These are phyloP conservation scores for Teratosphaeria pseudoeucalypti DNA, from an alignment of 2,329 filamentous ascomycete species.

Conservation along the genomic window DNA sequence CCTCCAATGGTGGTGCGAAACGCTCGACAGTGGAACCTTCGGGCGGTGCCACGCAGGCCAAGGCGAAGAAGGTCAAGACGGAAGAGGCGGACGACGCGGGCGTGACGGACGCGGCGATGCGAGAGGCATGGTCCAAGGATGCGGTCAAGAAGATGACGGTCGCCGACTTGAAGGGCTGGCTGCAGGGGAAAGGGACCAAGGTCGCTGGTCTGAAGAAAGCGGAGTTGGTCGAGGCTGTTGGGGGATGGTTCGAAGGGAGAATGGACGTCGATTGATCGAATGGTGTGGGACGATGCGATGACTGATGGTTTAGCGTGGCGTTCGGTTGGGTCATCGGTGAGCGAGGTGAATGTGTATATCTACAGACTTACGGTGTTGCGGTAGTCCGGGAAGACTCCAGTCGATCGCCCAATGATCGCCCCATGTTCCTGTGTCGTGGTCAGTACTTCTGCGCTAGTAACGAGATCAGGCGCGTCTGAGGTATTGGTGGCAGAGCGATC, in stretches of 20 bases:
- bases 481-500: no score
- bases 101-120: conserved; percentile 36
- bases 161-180: conserved; percentile 24
- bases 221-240: conserved; percentile 26
- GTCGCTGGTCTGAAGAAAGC: conserved; percentile 21
- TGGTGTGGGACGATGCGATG: neutral
- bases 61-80: conserved; percentile 38
- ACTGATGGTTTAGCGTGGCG: conserved; percentile 3
- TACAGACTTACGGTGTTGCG: neutral
- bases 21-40: conserved; percentile 23
- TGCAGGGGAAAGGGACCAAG: conserved; percentile 17
- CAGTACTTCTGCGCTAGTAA: no score
- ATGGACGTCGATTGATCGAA: conserved; percentile 22
- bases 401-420: no score
- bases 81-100: conserved; percentile 22
- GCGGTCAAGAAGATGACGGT: conserved; percentile 31
- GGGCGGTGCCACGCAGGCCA: conserved; percentile 11
- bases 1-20: conserved; percentile 36
- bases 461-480: no score
- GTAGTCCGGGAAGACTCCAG: no score
- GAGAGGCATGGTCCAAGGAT: conserved; percentile 32
- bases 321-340: neutral
- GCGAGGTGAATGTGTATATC: neutral
- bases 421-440: no score
- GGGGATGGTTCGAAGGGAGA: conserved; percentile 27